Conservation (phyloP, 306 rosid genomes). For the Fragaria nilgerrensis region DNA sequence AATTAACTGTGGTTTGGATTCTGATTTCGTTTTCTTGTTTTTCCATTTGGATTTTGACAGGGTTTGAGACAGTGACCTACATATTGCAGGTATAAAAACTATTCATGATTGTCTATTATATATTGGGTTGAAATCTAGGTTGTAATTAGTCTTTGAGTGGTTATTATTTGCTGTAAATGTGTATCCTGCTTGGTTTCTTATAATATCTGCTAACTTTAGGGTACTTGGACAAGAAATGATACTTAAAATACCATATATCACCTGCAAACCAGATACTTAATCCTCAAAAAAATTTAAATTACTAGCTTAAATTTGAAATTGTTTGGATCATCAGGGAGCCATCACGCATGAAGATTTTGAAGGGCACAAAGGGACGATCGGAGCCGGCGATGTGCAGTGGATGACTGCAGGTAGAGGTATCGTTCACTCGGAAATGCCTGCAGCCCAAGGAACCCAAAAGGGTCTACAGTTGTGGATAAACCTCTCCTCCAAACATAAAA, state of each 20-base stretch:
- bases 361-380: constrained; percentile 90
- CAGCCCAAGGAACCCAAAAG: constrained; percentile 78
- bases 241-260: no score
- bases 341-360: constrained; percentile 89
- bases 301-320: no score
- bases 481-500: constrained; percentile 80
- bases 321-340: constrained; percentile 55
- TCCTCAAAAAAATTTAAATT: no score
- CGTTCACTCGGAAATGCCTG: constrained; percentile 96
- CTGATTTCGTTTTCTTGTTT: constrained; percentile 27
- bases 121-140: no score
- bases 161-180: background rate
- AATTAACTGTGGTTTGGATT: constrained; percentile 5
- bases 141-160: background rate
- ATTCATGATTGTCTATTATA: background rate
- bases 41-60: constrained; percentile 40
- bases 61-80: constrained; percentile 97
- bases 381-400: constrained; percentile 93
- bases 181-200: constrained; percentile 3
- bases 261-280: no score
- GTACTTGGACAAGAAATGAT: background rate
- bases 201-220: background rate
- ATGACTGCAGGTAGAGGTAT: constrained; percentile 99
- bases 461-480: constrained; percentile 94
- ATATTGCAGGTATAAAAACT: constrained; percentile 79